These are phyloP conservation scores for Boletus vinaceobasis DNA, from an alignment of 768 basidiomycete genomes.

Conservation along the genomic window DNA sequence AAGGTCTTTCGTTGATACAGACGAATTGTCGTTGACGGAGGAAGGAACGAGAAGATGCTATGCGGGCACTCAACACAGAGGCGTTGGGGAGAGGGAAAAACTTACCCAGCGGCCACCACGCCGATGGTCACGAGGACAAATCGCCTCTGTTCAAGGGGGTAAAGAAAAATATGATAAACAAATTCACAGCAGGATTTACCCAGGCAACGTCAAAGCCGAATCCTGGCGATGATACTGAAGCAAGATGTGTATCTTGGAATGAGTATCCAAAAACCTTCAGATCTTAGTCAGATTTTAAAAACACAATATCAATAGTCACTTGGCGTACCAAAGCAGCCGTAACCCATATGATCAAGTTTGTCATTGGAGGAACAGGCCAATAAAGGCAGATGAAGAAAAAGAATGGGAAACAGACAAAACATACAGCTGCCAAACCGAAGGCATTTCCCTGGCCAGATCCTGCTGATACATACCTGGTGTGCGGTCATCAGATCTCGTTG, in stretches of 20 bases:
- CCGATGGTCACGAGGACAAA: constrained; percentile 70
- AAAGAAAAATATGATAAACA: background rate
- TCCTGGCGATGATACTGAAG: constrained; percentile 49
- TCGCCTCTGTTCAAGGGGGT: constrained; percentile 42
- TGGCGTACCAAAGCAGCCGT: constrained; percentile 56
- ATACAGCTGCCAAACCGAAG: constrained; percentile 68
- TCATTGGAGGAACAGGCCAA: constrained; percentile 70
- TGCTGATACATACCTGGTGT: constrained; percentile 63
- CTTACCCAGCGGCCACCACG: constrained; percentile 74
- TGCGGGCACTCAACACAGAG: constrained; percentile 1
- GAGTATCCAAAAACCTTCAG: constrained; percentile 68
- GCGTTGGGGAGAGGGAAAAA: background rate
- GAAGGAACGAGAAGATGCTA: constrained; percentile 68
- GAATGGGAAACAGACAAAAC: constrained; percentile 67
- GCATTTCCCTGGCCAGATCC: constrained; percentile 58
- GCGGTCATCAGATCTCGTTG: background rate
- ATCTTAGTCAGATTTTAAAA: background rate
- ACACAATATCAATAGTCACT: background rate
- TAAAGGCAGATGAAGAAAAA: constrained; percentile 71
- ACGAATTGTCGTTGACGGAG: constrained; percentile 74
- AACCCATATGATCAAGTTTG: constrained; percentile 65
- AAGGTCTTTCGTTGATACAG: constrained; percentile 68
- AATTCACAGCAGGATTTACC: constrained; percentile 37
- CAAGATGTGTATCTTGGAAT: constrained; percentile 56
- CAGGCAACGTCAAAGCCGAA: constrained; percentile 69